Conservation (phyloP, 179 eudicot species). For the Spinacia oleracea region DNA sequence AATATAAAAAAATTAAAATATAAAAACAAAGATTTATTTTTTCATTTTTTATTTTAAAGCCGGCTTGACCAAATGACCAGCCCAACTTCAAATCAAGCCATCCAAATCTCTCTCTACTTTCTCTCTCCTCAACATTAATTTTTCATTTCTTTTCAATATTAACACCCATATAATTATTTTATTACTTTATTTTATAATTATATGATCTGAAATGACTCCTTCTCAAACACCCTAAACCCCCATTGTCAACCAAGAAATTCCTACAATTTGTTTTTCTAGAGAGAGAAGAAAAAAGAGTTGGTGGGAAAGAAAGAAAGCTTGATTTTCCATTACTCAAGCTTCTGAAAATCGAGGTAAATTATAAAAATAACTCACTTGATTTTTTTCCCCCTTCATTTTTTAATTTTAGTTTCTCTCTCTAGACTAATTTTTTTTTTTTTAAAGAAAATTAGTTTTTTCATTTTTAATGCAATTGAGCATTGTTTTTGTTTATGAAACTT, state of each 20-base stretch:
- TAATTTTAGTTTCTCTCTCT: background rate
- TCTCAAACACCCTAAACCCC: constrained; percentile 13
- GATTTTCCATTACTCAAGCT: constrained; percentile 28
- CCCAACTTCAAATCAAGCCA: constrained; percentile 31
- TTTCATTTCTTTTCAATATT: constrained; percentile 4
- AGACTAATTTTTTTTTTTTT: background rate
- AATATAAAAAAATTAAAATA: background rate
- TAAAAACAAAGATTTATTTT: background rate
- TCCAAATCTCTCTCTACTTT: background rate
- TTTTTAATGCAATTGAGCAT: constrained; percentile 29
- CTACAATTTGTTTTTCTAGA: constrained; percentile 6
- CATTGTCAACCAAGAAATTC: constrained; percentile 34
- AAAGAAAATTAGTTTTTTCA: background rate
- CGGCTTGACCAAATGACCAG: constrained; percentile 47
- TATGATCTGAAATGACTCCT: constrained; percentile 23
- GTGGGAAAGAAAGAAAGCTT: constrained; percentile 15
- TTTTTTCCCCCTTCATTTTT: background rate
- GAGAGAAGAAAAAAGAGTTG: constrained; percentile 26
- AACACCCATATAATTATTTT: background rate
- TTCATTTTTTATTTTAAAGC: background rate
- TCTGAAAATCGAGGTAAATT: constrained; percentile 33
- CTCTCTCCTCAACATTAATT: constrained; percentile 9
- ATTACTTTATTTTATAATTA: constrained; percentile 10
- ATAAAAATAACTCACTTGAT: background rate
- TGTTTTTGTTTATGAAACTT: constrained; percentile 18